These are phyloP conservation scores for Aechmea fasciata DNA, from an alignment of 176 grass and related monocot species.

Conservation along the genomic window DNA sequence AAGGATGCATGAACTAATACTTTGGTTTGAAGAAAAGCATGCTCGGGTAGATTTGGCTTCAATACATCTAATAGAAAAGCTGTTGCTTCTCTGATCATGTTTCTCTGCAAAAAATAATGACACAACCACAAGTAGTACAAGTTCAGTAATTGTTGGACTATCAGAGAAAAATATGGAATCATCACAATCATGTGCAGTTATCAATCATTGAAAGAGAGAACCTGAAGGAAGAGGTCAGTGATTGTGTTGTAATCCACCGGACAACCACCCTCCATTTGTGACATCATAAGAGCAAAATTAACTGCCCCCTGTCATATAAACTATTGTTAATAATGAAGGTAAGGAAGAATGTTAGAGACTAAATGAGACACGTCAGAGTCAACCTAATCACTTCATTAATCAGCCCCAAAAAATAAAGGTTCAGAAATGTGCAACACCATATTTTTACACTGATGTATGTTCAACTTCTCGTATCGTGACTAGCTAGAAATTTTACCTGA, in stretches of 20 bases:
- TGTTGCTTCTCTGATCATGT: constrained; percentile 87
- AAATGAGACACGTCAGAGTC: constrained; percentile 5
- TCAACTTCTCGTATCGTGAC: not conserved
- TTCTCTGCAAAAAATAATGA: constrained; percentile 36
- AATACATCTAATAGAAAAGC: constrained; percentile 93
- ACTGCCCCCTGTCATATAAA: constrained; percentile 60
- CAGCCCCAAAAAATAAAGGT: constrained; percentile 1
- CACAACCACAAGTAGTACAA: constrained; percentile 6
- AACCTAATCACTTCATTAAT: constrained; percentile 8
- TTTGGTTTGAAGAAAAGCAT: constrained; percentile 96
- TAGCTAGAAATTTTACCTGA: constrained; percentile 45
- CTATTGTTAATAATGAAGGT: constrained; percentile 3
- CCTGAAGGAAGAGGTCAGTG: constrained; percentile 97
- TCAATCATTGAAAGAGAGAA: constrained; percentile 13
- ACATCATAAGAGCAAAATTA: constrained; percentile 99
- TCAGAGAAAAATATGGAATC: not conserved
- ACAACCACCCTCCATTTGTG: constrained; percentile 97
- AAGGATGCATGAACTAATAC: constrained; percentile 22
- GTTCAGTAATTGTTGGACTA: not conserved
- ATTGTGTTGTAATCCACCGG: constrained; percentile 92
- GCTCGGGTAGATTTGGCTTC: constrained; percentile 85
- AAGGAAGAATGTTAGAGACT: constrained; percentile 3
- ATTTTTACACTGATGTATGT: not conserved
- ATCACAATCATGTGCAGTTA: not conserved
- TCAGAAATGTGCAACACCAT: not conserved